phyloP scores from a whole-genome alignment of 768 basidiomycete genomes.

The Collybia nuda region DNA sequence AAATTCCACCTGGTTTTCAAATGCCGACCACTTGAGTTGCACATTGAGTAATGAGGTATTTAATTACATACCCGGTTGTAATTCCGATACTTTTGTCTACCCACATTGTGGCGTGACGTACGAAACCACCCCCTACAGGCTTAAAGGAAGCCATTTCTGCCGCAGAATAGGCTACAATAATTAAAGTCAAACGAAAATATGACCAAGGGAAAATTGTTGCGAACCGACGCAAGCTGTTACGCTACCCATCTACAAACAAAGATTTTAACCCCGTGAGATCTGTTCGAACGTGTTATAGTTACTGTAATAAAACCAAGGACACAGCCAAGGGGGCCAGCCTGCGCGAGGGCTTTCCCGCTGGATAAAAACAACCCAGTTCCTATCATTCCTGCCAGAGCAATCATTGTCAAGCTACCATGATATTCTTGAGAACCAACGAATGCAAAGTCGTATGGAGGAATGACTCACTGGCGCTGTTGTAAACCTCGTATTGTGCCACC shows the following conservation, averaged over 20 bases:
- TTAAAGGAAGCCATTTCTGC: slow-evolving; percentile 61
- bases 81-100: slow-evolving; percentile 39
- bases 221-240: slow-evolving; percentile 29
- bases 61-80: slow-evolving; percentile 20
- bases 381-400: slow-evolving; percentile 35
- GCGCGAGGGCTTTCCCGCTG: slow-evolving; percentile 45
- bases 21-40: too few species aligned
- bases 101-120: slow-evolving; percentile 49
- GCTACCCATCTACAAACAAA: slow-evolving; percentile 25
- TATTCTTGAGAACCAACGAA: background rate
- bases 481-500: slow-evolving; percentile 21
- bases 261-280: background rate
- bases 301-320: slow-evolving; percentile 46
- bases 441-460: background rate
- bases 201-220: background rate
- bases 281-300: slow-evolving; percentile 20
- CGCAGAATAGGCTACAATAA: slow-evolving; percentile 24
- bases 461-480: slow-evolving; percentile 28
- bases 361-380: slow-evolving; percentile 60
- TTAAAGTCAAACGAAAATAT: background rate
- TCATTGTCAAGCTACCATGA: slow-evolving; percentile 26
- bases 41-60: too few species aligned
- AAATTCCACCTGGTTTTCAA: slow-evolving; percentile 36
- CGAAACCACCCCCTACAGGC: slow-evolving; percentile 57
- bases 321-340: slow-evolving; percentile 53